phyloP scores from a whole-genome alignment of 1,284 basidiomycete genomes.

The Ustilago loliicola region DNA sequence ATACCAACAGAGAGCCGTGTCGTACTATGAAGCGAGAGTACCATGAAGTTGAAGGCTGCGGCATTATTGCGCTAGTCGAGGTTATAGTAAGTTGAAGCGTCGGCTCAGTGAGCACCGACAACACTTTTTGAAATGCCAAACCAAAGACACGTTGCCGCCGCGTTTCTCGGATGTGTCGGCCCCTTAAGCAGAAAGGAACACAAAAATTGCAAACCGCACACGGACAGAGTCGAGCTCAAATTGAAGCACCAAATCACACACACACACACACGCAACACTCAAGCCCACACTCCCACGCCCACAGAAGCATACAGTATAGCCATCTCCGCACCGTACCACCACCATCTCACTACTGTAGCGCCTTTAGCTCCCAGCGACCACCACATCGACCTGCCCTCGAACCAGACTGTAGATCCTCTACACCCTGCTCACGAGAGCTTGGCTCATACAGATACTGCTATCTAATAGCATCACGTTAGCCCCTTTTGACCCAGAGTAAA shows the following conservation, averaged over 20 bases:
- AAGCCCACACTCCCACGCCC: neutral
- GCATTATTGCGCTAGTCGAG: neutral
- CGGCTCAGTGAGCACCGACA: constrained; percentile 6
- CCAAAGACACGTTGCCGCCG: neutral
- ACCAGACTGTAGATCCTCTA: neutral
- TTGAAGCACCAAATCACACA: too few species aligned
- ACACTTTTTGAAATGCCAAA: neutral
- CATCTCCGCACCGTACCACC: neutral
- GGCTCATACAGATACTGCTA: too few species aligned
- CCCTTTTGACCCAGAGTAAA: too few species aligned
- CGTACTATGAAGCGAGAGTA: too few species aligned
- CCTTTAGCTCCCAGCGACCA: neutral
- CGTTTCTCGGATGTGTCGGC: constrained; percentile 35
- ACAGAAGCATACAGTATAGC: neutral
- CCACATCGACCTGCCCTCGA: neutral
- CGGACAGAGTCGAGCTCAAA: neutral
- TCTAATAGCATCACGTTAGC: too few species aligned
- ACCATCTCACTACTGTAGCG: too few species aligned
- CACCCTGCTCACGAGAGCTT: too few species aligned
- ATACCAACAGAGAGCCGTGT: too few species aligned
- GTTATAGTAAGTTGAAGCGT: constrained; percentile 5
- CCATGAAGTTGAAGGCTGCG: neutral
- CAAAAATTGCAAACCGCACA: neutral
- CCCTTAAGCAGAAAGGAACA: neutral
- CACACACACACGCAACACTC: too few species aligned